A percentile compares a stretch with the other conserved stretches of the same genome.
These are phyloP conservation scores for Mrakia frigida DNA, from an alignment of 768 basidiomycete species.

Conservation along the genomic window DNA sequence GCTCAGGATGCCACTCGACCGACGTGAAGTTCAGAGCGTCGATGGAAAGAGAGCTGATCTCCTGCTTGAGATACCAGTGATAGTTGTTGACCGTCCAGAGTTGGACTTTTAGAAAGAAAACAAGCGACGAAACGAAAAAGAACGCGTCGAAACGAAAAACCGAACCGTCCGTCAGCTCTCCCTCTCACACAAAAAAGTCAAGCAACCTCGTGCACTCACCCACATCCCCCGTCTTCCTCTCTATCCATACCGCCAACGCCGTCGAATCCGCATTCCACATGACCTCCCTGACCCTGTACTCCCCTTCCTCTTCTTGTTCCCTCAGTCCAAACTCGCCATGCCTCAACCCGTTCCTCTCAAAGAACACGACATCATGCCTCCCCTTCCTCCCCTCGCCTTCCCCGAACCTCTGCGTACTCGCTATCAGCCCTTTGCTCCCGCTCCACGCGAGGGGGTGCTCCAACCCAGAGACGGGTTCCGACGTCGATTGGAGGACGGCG, in stretches of 20 bases:
- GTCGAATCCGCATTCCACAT: slow-evolving; percentile 85
- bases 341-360: slow-evolving; percentile 88
- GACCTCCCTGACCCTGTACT: slow-evolving; percentile 68
- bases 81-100: slow-evolving; percentile 93
- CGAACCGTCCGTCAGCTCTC: neutral
- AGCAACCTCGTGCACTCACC: slow-evolving; percentile 50
- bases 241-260: slow-evolving; percentile 78
- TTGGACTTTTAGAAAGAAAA: slow-evolving; percentile 57
- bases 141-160: neutral
- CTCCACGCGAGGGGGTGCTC: slow-evolving; percentile 78
- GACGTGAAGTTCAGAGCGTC: slow-evolving; percentile 59
- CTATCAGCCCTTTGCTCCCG: slow-evolving; percentile 82
- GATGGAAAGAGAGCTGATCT: slow-evolving; percentile 52
- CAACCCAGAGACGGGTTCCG: slow-evolving; percentile 73
- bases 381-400: slow-evolving; percentile 61
- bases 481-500: slow-evolving; percentile 71
- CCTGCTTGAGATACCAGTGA: slow-evolving; percentile 96
- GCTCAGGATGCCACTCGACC: slow-evolving; percentile 83
- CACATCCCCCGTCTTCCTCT: slow-evolving; percentile 58
- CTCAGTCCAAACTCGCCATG: slow-evolving; percentile 79
- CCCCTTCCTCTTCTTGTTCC: slow-evolving; percentile 49
- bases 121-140: too few relatives aligned
- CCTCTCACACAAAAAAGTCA: neutral
- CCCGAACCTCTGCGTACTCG: slow-evolving; percentile 70
- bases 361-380: slow-evolving; percentile 81